Percentiles rank a stretch among this genome's conserved stretches.
These are phyloP conservation scores for Pneumocystis wakefieldiae DNA, from an alignment of 1,139 yeast genomes.

Conservation along the genomic window DNA sequence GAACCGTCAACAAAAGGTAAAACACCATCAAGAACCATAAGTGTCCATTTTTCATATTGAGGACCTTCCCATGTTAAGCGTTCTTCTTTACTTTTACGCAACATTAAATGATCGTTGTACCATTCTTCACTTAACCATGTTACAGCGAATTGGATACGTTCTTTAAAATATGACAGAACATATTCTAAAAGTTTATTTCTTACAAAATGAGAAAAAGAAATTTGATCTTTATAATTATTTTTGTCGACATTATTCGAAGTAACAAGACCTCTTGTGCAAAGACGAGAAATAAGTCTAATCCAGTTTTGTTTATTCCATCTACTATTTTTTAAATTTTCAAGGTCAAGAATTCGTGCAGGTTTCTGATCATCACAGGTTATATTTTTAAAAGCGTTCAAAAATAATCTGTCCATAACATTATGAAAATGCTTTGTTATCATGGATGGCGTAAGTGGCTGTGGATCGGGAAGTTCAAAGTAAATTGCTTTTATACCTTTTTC, in stretches of 20 bases:
- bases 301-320: slow-evolving; percentile 33
- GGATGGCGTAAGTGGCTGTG: slow-evolving; percentile 8
- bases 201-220: slow-evolving; percentile 39
- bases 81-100: not conserved
- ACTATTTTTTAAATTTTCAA: slow-evolving; percentile 6
- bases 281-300: slow-evolving; percentile 58
- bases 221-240: slow-evolving; percentile 15
- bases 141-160: slow-evolving; percentile 59
- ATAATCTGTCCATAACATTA: slow-evolving; percentile 3
- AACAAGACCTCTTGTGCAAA: slow-evolving; percentile 65
- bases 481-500: not conserved
- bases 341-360: slow-evolving; percentile 1
- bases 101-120: slow-evolving; percentile 43
- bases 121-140: slow-evolving; percentile 96
- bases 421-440: slow-evolving; percentile 9
- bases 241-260: slow-evolving; percentile 5
- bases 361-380: slow-evolving; percentile 1
- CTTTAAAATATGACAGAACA: slow-evolving; percentile 59
- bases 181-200: slow-evolving; percentile 59
- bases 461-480: slow-evolving; percentile 8
- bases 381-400: slow-evolving; percentile 1
- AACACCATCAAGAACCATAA: slow-evolving; percentile 57
- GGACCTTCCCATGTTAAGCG: slow-evolving; percentile 26
- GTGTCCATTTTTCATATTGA: slow-evolving; percentile 52
- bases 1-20: slow-evolving; percentile 65